A percentile compares a stretch with the other conserved stretches of the same genome.
phyloP scores from a whole-genome alignment of 306 rosid species.

The Ammopiptanthus mongolicus region DNA sequence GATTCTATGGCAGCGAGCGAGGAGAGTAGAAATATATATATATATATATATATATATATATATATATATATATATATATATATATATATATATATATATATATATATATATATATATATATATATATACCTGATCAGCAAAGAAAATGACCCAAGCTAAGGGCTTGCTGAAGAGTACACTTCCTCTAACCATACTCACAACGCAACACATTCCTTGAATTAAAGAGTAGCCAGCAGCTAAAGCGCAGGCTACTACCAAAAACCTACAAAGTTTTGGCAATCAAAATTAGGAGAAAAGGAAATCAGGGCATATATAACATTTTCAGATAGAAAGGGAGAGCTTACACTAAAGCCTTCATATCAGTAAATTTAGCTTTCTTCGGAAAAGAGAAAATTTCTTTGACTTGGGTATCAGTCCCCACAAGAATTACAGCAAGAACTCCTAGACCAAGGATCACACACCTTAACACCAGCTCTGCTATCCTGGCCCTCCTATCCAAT shows the following conservation, averaged over 20 bases:
- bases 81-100: too few species aligned
- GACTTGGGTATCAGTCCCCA: too few species aligned
- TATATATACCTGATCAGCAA: constrained; percentile 58
- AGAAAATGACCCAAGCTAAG: constrained; percentile 77
- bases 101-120: too few species aligned
- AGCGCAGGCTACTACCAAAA: constrained; percentile 59
- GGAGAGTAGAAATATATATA: too few species aligned
- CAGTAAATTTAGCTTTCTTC: too few species aligned
- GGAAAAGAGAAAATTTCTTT: too few species aligned
- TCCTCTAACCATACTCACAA: constrained; percentile 53
- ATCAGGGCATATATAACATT: background rate
- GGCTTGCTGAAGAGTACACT: too few species aligned
- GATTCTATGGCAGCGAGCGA: background rate
- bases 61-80: too few species aligned
- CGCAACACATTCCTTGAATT: constrained; percentile 57
- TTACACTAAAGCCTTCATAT: constrained; percentile 77
- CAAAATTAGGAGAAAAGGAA: background rate
- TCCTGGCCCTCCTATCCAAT: constrained; percentile 46
- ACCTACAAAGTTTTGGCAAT: constrained; percentile 29
- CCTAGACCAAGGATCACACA: too few species aligned
- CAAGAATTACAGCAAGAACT: too few species aligned
- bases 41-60: too few species aligned
- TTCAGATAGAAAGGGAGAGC: background rate
- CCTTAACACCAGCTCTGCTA: constrained; percentile 56
- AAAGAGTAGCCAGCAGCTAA: constrained; percentile 54